A percentile compares a stretch with the other conserved stretches of the same genome.
phyloP scores from a whole-genome alignment of 2,329 filamentous ascomycete species.

The Penicillium sp. region DNA sequence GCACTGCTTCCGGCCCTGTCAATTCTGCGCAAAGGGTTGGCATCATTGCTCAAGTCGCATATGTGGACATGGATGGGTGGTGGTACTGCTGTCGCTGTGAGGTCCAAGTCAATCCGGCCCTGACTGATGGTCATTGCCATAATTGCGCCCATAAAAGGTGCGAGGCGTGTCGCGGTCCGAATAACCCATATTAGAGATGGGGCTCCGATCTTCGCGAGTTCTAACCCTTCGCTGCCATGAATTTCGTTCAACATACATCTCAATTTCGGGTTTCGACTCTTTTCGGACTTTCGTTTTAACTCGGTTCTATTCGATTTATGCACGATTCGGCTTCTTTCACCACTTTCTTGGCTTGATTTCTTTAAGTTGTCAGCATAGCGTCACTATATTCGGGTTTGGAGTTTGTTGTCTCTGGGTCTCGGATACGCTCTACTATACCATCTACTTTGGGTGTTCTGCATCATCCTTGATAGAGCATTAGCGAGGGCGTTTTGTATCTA shows the following conservation, averaged over 20 bases:
- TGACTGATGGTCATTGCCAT: conserved; percentile 24
- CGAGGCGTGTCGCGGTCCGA: neutral
- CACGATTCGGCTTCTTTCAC: neutral
- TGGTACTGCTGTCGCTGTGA: conserved; percentile 33
- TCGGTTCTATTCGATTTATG: neutral
- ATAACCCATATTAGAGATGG: neutral
- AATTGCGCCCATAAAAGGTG: conserved; percentile 25
- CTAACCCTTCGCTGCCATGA: neutral
- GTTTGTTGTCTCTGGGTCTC: neutral
- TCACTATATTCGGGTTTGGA: neutral
- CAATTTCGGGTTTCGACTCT: neutral
- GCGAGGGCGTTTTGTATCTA: neutral
- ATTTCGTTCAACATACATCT: neutral
- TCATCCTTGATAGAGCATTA: neutral
- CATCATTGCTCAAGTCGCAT: neutral
- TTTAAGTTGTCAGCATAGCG: neutral
- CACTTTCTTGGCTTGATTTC: too few relatives aligned
- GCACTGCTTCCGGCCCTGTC: neutral
- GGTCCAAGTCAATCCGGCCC: conserved; percentile 25
- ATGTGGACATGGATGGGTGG: conserved; percentile 20
- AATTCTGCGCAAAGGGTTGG: neutral
- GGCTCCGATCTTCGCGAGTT: neutral
- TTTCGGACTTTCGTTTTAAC: neutral
- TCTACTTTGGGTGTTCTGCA: neutral
- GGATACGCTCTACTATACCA: neutral